Conservation (phyloP, 306 rosid genomes). For the Castanea mollissima region DNA sequence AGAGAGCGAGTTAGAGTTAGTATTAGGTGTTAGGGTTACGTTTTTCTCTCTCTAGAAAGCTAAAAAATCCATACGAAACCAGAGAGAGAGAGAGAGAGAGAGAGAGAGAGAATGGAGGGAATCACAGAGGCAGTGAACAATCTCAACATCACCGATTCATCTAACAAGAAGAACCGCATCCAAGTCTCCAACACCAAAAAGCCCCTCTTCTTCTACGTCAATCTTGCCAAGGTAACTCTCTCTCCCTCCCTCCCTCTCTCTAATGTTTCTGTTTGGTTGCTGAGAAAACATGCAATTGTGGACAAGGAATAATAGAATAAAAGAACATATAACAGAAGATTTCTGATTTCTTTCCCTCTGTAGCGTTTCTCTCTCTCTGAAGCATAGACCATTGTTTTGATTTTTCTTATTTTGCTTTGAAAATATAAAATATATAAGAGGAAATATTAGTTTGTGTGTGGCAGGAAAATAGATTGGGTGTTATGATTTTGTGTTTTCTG, state of each 20-base stretch:
- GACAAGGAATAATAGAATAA: background rate
- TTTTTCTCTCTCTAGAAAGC: background rate
- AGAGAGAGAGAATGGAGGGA: slow-evolving; percentile 38
- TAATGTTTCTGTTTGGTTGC: background rate
- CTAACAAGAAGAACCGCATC: slow-evolving; percentile 63
- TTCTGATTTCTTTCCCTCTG: background rate
- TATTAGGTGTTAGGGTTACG: background rate
- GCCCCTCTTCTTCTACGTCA: slow-evolving; percentile 74
- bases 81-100: too few species aligned
- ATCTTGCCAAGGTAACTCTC: slow-evolving; percentile 58
- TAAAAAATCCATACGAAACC: too few species aligned
- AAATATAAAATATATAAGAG: too few species aligned
- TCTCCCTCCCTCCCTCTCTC: background rate
- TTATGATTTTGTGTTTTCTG: background rate
- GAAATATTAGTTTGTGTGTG: too few species aligned
- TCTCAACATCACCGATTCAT: slow-evolving; percentile 40
- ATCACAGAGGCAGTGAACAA: slow-evolving; percentile 54
- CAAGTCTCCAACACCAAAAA: slow-evolving; percentile 77
- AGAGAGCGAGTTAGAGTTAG: background rate
- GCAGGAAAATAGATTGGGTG: background rate
- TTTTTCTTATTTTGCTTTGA: too few species aligned
- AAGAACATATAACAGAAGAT: background rate
- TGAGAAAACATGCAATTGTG: background rate
- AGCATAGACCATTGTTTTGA: too few species aligned
- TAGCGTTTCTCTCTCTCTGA: background rate